Conservation (phyloP, 2,329 filamentous ascomycete species). For the Monosporascus cannonballus region DNA sequence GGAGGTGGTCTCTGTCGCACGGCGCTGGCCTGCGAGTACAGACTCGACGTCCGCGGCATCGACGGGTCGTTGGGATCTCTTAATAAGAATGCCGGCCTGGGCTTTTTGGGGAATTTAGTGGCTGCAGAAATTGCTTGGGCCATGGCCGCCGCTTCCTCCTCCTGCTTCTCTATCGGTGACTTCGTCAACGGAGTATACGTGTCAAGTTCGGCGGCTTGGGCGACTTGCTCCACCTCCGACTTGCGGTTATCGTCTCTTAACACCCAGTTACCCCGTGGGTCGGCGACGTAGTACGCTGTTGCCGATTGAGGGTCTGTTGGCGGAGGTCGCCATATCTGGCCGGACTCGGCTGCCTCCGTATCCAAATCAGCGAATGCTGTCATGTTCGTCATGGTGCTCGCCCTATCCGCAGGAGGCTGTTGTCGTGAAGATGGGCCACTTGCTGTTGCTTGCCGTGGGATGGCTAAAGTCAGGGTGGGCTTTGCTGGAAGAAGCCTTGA, state of each 20-base stretch:
- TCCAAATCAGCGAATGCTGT: conserved; percentile 28
- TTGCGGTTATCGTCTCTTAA: conserved; percentile 32
- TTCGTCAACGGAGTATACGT: conserved; percentile 25
- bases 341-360: conserved; percentile 26
- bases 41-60: conserved; percentile 27
- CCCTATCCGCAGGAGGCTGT: conserved; percentile 48
- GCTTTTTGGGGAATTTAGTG: conserved; percentile 17
- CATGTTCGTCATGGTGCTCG: conserved; percentile 29
- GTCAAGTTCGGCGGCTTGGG: conserved; percentile 19
- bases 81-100: conserved; percentile 26
- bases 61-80: conserved; percentile 11
- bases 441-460: conserved; percentile 18
- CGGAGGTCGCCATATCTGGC: conserved; percentile 46
- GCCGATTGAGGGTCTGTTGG: conserved; percentile 39
- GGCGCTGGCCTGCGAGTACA: conserved; percentile 30
- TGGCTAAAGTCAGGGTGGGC: conserved; percentile 37
- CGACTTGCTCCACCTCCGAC: conserved; percentile 13
- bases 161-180: conserved; percentile 21
- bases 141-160: conserved; percentile 18
- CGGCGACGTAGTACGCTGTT: conserved; percentile 43
- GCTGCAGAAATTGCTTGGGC: conserved; percentile 16
- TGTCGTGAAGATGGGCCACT: conserved; percentile 29
- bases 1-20: conserved; percentile 8
- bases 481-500: conserved; percentile 40
- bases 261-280: conserved; percentile 49